Evolutionary conservation across 75 land plant genomes (phyloP).

Genomic region (Azolla pinnata): DNA sequence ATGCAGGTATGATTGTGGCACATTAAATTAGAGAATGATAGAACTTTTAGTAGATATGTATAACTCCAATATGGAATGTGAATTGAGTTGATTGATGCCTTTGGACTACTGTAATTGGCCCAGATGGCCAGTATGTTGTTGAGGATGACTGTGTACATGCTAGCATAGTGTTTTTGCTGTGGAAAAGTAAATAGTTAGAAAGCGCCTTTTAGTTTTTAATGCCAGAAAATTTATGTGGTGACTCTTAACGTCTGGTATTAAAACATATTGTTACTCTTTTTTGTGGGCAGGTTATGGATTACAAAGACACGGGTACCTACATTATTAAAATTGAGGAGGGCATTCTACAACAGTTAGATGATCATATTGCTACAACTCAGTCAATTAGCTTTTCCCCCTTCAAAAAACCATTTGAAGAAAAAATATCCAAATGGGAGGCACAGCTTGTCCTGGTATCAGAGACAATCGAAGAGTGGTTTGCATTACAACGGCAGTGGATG

Average conservation of each 20-base stretch:
- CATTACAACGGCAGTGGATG: constrained; percentile 37
- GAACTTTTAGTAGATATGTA: neutral
- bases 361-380: constrained; percentile 33
- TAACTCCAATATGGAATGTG: too few species aligned
- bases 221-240: too few species aligned
- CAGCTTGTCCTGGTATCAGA: constrained; percentile 20
- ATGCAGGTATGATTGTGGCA: constrained; percentile 16
- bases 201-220: too few species aligned
- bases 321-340: constrained; percentile 32
- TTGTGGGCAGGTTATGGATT: constrained; percentile 1
- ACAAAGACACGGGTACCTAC: constrained; percentile 29
- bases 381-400: constrained; percentile 34
- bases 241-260: too few species aligned
- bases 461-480: constrained; percentile 29
- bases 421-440: constrained; percentile 26
- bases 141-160: too few species aligned
- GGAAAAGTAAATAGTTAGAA: too few species aligned
- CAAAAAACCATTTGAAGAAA: constrained; percentile 32
- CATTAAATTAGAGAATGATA: neutral
- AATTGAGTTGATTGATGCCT: too few species aligned
- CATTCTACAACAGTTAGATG: constrained; percentile 29
- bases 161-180: too few species aligned
- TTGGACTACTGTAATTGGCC: too few species aligned
- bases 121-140: too few species aligned
- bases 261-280: neutral